A percentile compares a stretch with the other conserved stretches of the same genome.
Conservation (phyloP, 345 rosid species). For the Lumnitzera racemosa region DNA sequence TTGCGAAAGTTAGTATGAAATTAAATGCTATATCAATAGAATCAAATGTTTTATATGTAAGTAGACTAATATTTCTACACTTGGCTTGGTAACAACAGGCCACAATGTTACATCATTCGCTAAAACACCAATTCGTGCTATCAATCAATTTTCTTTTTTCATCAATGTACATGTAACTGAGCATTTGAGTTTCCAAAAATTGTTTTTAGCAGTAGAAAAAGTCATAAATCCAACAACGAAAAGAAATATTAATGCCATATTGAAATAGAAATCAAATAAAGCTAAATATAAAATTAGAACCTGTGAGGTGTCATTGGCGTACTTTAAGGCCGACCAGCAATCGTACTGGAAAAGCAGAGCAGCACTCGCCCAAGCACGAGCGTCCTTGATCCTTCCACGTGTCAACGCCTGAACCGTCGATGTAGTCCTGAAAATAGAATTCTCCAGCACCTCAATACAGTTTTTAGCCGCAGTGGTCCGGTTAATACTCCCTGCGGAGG, state of each 20-base stretch:
- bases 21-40: too few species aligned
- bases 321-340: conserved; percentile 34
- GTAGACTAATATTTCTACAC: too few species aligned
- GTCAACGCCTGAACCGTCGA: conserved; percentile 14
- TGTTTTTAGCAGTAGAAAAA: neutral
- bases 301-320: conserved; percentile 32
- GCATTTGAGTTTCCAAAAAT: too few species aligned
- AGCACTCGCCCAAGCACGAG: conserved; percentile 38
- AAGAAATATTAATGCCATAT: neutral
- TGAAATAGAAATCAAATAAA: neutral
- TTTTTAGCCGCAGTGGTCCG: conserved; percentile 26
- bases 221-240: neutral
- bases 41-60: too few species aligned
- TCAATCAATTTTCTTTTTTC: too few species aligned
- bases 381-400: conserved; percentile 27
- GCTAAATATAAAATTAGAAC: neutral
- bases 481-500: conserved; percentile 20
- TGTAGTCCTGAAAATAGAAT: conserved; percentile 24
- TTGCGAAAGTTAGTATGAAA: too few species aligned
- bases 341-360: conserved; percentile 35
- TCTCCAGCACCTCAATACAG: conserved; percentile 26
- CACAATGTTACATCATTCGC: too few species aligned
- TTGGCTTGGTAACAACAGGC: too few species aligned
- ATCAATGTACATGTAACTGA: too few species aligned
- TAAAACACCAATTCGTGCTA: too few species aligned